Base-by-base conservation (phyloP, 345 rosid species). In the Eucalyptus camaldulensis region DNA sequence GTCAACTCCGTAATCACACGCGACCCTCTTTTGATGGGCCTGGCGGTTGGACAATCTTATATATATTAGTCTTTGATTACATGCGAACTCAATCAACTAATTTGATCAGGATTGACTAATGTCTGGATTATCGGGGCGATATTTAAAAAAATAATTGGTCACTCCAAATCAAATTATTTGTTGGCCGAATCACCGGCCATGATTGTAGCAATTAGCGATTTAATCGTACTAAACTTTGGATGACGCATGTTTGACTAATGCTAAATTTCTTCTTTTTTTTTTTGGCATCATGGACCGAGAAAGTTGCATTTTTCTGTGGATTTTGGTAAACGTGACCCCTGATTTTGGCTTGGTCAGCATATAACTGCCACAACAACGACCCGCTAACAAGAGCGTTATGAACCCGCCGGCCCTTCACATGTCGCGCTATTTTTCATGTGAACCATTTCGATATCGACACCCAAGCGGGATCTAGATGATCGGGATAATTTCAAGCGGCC, bases 221-320 rank as follows among this genome's bases (percentile, higher is more conserved):
- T 76, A 10, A 76, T 72, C 83, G 7, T 21, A 22, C 43, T 40
- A 21, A 76, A 76, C 83, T 37, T 37, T 76, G 83, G 45, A 37
- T 76, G 83, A 37, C 45, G 45, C 83, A 76, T 37, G 47, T 76
- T 76, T 76, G 83, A 76, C 47, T 76, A 37, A 21, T 72, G 27
- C 83, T 6, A 10, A 10, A 33, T 31, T 15, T 31, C 1, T 9
- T 8, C 13, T 2, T 2, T 49, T 2, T 2, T 19, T 10, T 5
- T 10, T 40, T 76, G 83, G 45, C 83, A 37, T 19, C 24, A 76
- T 56, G 62, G 83, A 12, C 83, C 27, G 27, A 21, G 83, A 37
- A 22, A 21, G 76, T 76, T 21, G 83, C 12, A 37, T 10, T 21
- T 69, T 37, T 65, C 76, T 15, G 40, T n/a, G 21, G 76, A 14